These are phyloP conservation scores for Crassisporium funariophilum DNA, from an alignment of 768 basidiomycete species.

Conservation along the genomic window DNA sequence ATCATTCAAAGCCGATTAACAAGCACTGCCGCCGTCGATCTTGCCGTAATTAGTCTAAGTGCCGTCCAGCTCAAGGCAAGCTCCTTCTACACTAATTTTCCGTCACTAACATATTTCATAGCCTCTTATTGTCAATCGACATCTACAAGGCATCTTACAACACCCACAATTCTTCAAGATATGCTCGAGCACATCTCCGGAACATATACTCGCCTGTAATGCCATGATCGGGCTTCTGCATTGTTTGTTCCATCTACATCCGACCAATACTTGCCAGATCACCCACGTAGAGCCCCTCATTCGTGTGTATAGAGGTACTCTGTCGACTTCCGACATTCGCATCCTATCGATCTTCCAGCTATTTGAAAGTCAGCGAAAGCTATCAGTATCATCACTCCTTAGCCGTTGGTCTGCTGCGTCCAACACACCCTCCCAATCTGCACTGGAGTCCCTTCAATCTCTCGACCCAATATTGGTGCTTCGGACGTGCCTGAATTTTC, in stretches of 20 bases:
- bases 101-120: constrained; percentile 24
- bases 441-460: constrained; percentile 67
- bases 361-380: constrained; percentile 72
- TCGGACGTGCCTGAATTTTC: constrained; percentile 72
- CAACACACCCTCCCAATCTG: constrained; percentile 42
- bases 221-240: constrained; percentile 59
- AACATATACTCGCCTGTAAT: constrained; percentile 36
- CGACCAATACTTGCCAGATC: constrained; percentile 82
- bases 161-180: constrained; percentile 61
- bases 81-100: background rate
- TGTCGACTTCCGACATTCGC: constrained; percentile 62
- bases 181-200: constrained; percentile 30
- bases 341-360: constrained; percentile 77
- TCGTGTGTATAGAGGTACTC: constrained; percentile 71
- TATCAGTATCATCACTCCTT: constrained; percentile 66
- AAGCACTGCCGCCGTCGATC: constrained; percentile 38
- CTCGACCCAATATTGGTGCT: constrained; percentile 72
- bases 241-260: constrained; percentile 73
- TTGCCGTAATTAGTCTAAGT: constrained; percentile 44
- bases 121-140: constrained; percentile 75
- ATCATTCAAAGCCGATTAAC: constrained; percentile 63
- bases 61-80: constrained; percentile 65
- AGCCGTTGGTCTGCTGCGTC: constrained; percentile 60
- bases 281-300: constrained; percentile 81
- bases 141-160: constrained; percentile 75